Evolutionary conservation across 495 filamentous ascomycete species (phyloP).

Genomic region (Penicillium waksmanii): DNA sequence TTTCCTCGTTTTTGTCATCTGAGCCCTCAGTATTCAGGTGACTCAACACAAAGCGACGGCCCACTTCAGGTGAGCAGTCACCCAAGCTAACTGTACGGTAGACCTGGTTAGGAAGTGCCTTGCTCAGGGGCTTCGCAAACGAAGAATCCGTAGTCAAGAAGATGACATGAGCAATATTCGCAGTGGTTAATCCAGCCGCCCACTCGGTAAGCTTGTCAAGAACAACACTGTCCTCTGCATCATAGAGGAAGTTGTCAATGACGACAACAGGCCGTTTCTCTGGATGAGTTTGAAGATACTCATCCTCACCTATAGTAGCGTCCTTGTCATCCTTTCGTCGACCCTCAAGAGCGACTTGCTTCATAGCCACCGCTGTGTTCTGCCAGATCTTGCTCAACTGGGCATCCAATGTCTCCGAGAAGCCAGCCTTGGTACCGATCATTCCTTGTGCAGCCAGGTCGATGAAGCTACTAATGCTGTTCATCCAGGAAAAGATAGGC

Average conservation of each 20-base stretch:
- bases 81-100: constrained; percentile 84
- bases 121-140: constrained; percentile 84
- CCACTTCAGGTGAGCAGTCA: constrained; percentile 82
- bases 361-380: constrained; percentile 80
- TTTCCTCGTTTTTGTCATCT: constrained; percentile 39
- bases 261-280: constrained; percentile 84
- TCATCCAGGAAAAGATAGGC: constrained; percentile 95
- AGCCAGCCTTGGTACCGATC: constrained; percentile 91
- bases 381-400: constrained; percentile 92
- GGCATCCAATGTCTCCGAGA: constrained; percentile 90
- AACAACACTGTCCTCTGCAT: constrained; percentile 69
- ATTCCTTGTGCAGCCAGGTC: constrained; percentile 93
- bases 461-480: constrained; percentile 87
- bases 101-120: constrained; percentile 86
- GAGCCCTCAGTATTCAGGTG: constrained; percentile 65
- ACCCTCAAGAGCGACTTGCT: constrained; percentile 68
- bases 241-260: constrained; percentile 90
- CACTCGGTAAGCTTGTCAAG: constrained; percentile 92
- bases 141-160: constrained; percentile 94
- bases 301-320: constrained; percentile 72
- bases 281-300: constrained; percentile 89
- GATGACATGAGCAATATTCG: constrained; percentile 94
- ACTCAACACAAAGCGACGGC: constrained; percentile 85
- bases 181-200: constrained; percentile 82
- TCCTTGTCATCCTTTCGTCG: constrained; percentile 76